Percentiles rank a stretch among this genome's conserved stretches.
Conservation (phyloP, 257 asterid genomes). For the Scutellaria minor region DNA sequence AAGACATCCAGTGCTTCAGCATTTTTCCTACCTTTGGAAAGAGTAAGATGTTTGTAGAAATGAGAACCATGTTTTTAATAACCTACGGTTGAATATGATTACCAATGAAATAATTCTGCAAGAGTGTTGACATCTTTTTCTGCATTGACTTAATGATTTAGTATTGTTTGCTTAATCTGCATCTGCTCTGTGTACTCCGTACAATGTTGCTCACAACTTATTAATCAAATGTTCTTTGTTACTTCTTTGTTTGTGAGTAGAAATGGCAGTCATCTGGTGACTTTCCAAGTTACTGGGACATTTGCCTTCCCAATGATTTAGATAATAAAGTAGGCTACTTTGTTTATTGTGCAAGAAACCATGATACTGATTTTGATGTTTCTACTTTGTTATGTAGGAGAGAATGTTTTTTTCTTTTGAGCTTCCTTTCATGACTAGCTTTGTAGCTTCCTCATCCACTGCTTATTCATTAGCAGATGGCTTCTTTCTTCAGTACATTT, state of each 20-base stretch:
- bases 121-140: constrained; percentile 12
- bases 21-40: constrained; percentile 96
- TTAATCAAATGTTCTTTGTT: not conserved
- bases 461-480: not conserved
- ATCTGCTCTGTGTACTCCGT: constrained; percentile 9
- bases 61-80: constrained; percentile 22
- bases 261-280: constrained; percentile 1
- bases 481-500: constrained; percentile 7
- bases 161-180: constrained; percentile 14
- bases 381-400: constrained; percentile 12
- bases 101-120: not conserved
- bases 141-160: constrained; percentile 15
- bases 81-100: constrained; percentile 12
- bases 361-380: constrained; percentile 13
- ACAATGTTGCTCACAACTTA: not conserved
- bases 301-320: constrained; percentile 7
- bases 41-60: constrained; percentile 55
- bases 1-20: constrained; percentile 98
- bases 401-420: not conserved
- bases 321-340: constrained; percentile 1
- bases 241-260: constrained; percentile 18
- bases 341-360: constrained; percentile 24
- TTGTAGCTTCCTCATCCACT: constrained; percentile 22
- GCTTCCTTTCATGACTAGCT: not conserved
- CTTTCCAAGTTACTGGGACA: not conserved